A percentile compares a stretch with the other conserved stretches of the same genome.
Evolutionary conservation across 2,329 filamentous ascomycete genomes (phyloP).

Genomic region (Bipolaris bicolor): DNA sequence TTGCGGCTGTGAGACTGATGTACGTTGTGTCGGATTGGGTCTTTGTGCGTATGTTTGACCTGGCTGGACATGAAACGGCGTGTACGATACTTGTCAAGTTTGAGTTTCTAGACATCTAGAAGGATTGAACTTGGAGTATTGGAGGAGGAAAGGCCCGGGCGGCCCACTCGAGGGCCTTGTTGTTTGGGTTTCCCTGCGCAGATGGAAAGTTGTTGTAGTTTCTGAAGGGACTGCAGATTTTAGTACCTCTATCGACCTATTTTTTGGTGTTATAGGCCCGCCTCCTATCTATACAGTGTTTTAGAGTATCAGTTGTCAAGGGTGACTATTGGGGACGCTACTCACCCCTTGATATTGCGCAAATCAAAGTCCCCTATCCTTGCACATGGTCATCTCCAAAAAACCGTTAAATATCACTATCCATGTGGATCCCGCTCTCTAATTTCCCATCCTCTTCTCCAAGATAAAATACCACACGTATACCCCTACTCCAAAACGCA

Average conservation of each 20-base stretch:
- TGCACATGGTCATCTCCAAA: too few relatives aligned
- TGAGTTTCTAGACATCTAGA: conserved; percentile 52
- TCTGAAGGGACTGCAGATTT: not conserved
- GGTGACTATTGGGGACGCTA: too few relatives aligned
- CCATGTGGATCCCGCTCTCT: too few relatives aligned
- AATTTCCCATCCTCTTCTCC: not conserved
- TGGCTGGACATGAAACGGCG: conserved; percentile 68
- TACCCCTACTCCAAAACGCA: conserved; percentile 2
- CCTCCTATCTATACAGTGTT: too few relatives aligned
- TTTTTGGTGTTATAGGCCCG: too few relatives aligned
- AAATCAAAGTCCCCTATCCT: too few relatives aligned
- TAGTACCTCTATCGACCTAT: too few relatives aligned
- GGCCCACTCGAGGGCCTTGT: not conserved
- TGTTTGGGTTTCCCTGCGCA: not conserved
- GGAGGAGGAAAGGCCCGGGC: not conserved
- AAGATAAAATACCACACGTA: not conserved
- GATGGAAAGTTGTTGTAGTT: not conserved
- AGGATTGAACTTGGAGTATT: not conserved
- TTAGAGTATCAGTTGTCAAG: too few relatives aligned
- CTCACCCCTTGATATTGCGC: too few relatives aligned
- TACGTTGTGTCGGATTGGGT: conserved; percentile 66
- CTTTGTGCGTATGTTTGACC: conserved; percentile 69
- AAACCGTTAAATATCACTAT: too few relatives aligned
- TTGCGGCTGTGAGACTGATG: conserved; percentile 64
- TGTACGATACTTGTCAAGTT: conserved; percentile 68